phyloP scores from a whole-genome alignment of 1,284 basidiomycete species.

The Gomphus bonarii region DNA sequence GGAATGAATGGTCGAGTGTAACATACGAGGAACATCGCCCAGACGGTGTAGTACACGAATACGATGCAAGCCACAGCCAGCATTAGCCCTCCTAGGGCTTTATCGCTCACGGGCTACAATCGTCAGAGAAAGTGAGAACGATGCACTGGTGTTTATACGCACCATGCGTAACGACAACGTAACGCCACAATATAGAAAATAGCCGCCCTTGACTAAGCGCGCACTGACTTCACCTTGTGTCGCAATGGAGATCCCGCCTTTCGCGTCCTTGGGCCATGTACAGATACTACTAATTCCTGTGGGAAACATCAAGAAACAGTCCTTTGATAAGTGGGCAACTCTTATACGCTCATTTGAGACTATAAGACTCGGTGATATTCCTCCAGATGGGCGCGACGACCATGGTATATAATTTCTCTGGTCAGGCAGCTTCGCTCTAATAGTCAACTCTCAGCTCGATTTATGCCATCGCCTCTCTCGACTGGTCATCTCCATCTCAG shows the following conservation, averaged over 20 bases:
- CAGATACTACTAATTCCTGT: slow-evolving; percentile 71
- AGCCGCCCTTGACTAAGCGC: slow-evolving; percentile 4
- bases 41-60: slow-evolving; percentile 85
- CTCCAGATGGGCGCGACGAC: slow-evolving; percentile 66
- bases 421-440: background rate
- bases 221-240: background rate
- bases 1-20: background rate
- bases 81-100: slow-evolving; percentile 70
- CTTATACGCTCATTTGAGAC: slow-evolving; percentile 62
- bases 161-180: background rate
- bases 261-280: slow-evolving; percentile 71
- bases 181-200: slow-evolving; percentile 7
- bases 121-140: background rate
- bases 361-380: slow-evolving; percentile 70
- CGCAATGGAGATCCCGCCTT: slow-evolving; percentile 56
- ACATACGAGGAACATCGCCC: slow-evolving; percentile 80
- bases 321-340: slow-evolving; percentile 59
- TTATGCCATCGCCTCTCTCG: slow-evolving; percentile 71
- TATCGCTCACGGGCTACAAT: slow-evolving; percentile 68
- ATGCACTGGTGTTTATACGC: background rate
- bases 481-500: slow-evolving; percentile 64
- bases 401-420: slow-evolving; percentile 39
- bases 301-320: slow-evolving; percentile 49
- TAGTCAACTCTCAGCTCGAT: slow-evolving; percentile 46
- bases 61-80: slow-evolving; percentile 66